Evolutionary conservation across 1,284 basidiomycete species (phyloP), one percentile per base, ranked within the genome.

Genomic region (Volvariella surrecta): DNA sequence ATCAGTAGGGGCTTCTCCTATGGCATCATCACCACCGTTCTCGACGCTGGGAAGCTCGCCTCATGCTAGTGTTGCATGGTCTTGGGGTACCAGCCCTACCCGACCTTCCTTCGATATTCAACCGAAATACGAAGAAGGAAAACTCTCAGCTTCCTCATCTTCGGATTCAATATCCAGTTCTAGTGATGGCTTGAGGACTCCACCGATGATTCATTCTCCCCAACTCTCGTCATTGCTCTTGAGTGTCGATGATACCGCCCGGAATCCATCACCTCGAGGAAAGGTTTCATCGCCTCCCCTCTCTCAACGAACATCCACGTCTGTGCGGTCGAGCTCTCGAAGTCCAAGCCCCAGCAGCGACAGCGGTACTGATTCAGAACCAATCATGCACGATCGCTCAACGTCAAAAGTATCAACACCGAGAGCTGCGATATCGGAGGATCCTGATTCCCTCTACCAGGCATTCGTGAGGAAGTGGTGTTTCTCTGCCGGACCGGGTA

Each of bases 381-480:
- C 34, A 4, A 35, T 35, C 13, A 19, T 15, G 6, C 34, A 35
- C 34, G 15, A 31, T 15, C 9, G 9, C 30, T 31, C 30, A 15
- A 16, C 34, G 34, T n/a, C 34, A 16, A 16, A 15, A 15, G 9
- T 15, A 9, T 8, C 34, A n/a, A 15, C 18, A 8, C 34, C 34
- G 6, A 35, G n/a, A 8, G 7, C 13, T 15, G 34, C 34, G 6
- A 6, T 28, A 28, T 28, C 24, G 24, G 44, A 47, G 30, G 54
- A 57, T 16, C 54, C 57, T 18, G 67, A 68, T 21, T 59, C 59
- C 37, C 62, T 75, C 21, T 83, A 82, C 49, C 71, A 81, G 44
- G 74, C 78, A 28, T 71, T 84, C 47, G 70, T 84, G 43, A 55
- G 66, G 45, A 73, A 81, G 56, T 84, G 82, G 82, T 84, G 82